Percentiles rank a stretch among this genome's conserved stretches.
These are phyloP conservation scores for Gastrodia elata DNA, from an alignment of 106 monocot species.

Conservation along the genomic window DNA sequence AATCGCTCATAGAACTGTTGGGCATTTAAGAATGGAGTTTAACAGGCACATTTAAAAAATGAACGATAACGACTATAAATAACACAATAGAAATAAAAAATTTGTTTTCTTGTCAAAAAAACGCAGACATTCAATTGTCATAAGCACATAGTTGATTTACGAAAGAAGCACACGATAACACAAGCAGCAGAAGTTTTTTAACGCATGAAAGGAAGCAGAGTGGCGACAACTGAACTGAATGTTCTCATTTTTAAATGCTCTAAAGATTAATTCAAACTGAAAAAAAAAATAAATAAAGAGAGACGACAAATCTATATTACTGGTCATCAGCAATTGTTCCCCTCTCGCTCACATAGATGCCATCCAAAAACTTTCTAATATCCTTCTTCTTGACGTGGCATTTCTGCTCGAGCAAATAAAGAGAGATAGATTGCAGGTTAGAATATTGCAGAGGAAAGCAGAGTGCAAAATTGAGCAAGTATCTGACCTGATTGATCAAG, in stretches of 20 bases:
- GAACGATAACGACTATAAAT: too few relatives aligned
- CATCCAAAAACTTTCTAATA: conserved; percentile 82
- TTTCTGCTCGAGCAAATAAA: conserved; percentile 31
- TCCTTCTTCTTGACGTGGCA: conserved; percentile 88
- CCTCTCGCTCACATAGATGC: conserved; percentile 79
- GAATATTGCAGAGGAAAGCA: neutral
- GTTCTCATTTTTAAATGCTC: neutral
- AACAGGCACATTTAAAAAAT: too few relatives aligned
- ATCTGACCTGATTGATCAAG: conserved; percentile 55
- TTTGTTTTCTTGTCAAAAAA: neutral
- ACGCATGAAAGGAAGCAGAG: neutral
- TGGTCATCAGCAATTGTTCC: conserved; percentile 39
- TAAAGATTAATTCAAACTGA: neutral
- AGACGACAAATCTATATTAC: too few relatives aligned
- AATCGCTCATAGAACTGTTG: too few relatives aligned
- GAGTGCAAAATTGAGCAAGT: neutral
- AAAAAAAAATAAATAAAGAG: neutral
- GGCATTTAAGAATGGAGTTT: too few relatives aligned
- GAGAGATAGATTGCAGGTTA: neutral
- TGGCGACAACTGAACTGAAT: neutral
- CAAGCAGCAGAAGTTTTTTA: neutral
- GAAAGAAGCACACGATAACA: neutral
- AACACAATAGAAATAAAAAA: neutral
- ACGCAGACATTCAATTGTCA: neutral
- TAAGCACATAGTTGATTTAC: neutral